Base-by-base conservation (phyloP, 257 asterid genomes). In the Cinchona pubescens region DNA sequence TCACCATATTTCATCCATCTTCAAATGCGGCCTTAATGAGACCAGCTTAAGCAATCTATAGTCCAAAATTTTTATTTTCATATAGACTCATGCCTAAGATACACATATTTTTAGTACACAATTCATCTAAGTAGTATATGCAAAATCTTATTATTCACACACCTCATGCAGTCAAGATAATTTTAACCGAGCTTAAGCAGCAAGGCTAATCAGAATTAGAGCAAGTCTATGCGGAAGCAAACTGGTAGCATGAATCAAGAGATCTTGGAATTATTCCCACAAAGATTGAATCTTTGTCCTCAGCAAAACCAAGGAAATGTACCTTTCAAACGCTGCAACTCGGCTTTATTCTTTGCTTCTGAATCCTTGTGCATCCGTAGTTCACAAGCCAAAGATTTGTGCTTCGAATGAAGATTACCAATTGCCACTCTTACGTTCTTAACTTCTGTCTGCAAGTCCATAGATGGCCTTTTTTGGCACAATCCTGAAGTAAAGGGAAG, bases 261-360 rank as follows among this genome's bases (percentile, higher is more conserved):
- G 2, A 55, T 63, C 34, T 38, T 74, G 63, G 51, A 75, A 67
- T 23, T 53, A 4, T 55, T 5, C 67, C 42, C 10, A 21, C 58
- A 34, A 13, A 63, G 21, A 27, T n/a, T n/a, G 62, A 49, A 21
- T 49, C 43, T 1, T 12, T 2, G 13, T 42, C n/a, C 67, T 43
- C 53, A 59, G 8, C 4, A 29, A 63, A 43, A 48, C 1, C 12
- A 0, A 21, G 43, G 43, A 46, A 75, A 64, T 4, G 46, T 84
- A 92, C 99, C 96, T 90, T 83, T 83, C 81, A 95, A 80, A 82
- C 81, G 79, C 82, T 78, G 88, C 70, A 91, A 81, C 76, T 82
- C 87, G 51, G 93, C 93, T 84, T 90, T 91, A 83, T 91, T 88
- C 82, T 85, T 91, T 35, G 96, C 97, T 76, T 88, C 93, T 29